Percentiles rank a stretch among this genome's conserved stretches.
Conservation (phyloP, 2,329 filamentous ascomycete species). For the Botrytis elliptica region DNA sequence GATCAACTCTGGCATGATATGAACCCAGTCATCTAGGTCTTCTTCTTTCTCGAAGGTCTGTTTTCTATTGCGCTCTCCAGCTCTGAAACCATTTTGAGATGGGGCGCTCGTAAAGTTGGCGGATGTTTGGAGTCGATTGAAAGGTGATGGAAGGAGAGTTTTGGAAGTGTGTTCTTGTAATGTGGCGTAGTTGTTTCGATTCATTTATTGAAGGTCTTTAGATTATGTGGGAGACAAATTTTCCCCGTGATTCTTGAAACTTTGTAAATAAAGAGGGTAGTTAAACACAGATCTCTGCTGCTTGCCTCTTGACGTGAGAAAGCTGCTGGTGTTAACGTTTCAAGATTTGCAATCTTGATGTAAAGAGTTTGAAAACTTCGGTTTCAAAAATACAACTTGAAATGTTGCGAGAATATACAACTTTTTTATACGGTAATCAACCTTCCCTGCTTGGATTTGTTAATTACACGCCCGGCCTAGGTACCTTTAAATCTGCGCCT, state of each 20-base stretch:
- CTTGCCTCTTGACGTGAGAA: not conserved
- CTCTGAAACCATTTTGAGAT: not conserved
- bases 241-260: not conserved
- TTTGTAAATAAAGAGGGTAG: not conserved
- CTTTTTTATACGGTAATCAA: not conserved
- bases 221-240: not conserved
- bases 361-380: not conserved
- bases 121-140: not conserved
- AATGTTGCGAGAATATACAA: not conserved
- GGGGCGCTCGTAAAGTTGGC: not conserved
- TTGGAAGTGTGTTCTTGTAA: not conserved
- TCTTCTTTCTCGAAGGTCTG: not conserved
- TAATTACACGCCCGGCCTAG: not conserved
- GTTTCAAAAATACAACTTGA: not conserved
- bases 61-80: not conserved
- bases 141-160: not conserved
- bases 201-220: not conserved
- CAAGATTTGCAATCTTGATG: not conserved
- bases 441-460: too few relatives aligned
- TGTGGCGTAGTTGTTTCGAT: not conserved
- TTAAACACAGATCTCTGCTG: not conserved
- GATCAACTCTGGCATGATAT: not conserved
- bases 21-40: not conserved
- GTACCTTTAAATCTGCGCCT: not conserved
- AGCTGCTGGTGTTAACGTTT: not conserved